phyloP scores from a whole-genome alignment of 768 basidiomycete genomes.

The Naganishia vaughanmartiniae region DNA sequence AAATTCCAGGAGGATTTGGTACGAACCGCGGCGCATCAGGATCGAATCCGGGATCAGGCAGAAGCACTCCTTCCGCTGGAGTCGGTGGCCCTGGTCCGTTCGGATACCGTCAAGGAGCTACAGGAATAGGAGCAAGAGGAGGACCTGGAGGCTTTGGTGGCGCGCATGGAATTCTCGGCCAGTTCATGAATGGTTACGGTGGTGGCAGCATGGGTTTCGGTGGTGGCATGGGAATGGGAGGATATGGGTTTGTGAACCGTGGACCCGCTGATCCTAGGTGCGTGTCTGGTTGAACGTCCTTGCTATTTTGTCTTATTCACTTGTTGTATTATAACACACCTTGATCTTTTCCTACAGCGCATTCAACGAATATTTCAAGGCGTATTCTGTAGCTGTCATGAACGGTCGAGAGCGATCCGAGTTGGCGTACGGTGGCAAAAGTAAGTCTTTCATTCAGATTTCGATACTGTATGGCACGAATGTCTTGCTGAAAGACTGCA shows the following conservation, averaged over 20 bases:
- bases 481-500: background rate
- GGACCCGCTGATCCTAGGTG: conserved; percentile 20
- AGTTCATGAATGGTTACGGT: conserved; percentile 40
- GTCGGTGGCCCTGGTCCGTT: conserved; percentile 1
- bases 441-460: conserved; percentile 57
- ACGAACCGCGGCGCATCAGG: conserved; percentile 16
- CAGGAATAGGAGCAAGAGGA: conserved; percentile 24
- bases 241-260: conserved; percentile 25
- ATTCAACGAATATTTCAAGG: conserved; percentile 89
- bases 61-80: conserved; percentile 12
- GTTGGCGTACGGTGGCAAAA: conserved; percentile 94
- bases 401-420: conserved; percentile 81
- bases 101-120: conserved; percentile 27
- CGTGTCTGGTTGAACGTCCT: conserved; percentile 22
- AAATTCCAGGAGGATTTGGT: background rate
- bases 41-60: conserved; percentile 9
- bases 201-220: conserved; percentile 30
- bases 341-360: conserved; percentile 53
- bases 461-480: conserved; percentile 2
- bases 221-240: conserved; percentile 33
- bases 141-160: conserved; percentile 33
- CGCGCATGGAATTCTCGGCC: conserved; percentile 39
- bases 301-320: background rate
- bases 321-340: background rate
- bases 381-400: conserved; percentile 92